Evolutionary conservation across 2,329 filamentous ascomycete species (phyloP).

Genomic region (Colletotrichum ledebouriae): DNA sequence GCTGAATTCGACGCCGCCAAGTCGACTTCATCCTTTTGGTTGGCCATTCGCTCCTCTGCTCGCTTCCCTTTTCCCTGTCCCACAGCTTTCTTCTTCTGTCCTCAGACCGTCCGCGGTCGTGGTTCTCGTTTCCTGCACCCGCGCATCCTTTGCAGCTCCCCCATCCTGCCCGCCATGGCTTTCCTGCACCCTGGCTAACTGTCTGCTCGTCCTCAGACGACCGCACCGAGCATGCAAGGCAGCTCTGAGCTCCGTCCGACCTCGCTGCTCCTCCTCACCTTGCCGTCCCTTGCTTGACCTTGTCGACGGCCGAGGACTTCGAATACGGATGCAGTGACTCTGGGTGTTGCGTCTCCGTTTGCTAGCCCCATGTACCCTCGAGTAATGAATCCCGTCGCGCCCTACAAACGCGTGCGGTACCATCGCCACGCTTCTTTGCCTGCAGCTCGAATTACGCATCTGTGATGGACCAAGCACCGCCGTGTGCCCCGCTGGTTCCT

Average conservation of each 20-base stretch:
- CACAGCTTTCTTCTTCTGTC: conserved; percentile 28
- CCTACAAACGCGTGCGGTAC: not conserved
- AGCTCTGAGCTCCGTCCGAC: conserved; percentile 26
- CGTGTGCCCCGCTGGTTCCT: conserved; percentile 24
- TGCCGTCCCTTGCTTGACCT: not conserved
- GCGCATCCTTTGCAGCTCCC: conserved; percentile 3
- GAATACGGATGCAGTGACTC: not conserved
- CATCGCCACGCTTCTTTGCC: not conserved
- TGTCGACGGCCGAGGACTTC: not conserved
- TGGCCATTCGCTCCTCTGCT: conserved; percentile 16
- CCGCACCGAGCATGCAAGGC: conserved; percentile 19
- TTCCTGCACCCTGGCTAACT: conserved; percentile 11
- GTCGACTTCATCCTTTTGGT: conserved; percentile 21
- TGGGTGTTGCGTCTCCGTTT: not conserved
- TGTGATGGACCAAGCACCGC: conserved; percentile 13
- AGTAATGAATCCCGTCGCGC: conserved; percentile 2
- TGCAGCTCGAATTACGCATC: conserved; percentile 21
- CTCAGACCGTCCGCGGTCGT: conserved; percentile 11
- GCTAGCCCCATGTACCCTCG: conserved; percentile 2
- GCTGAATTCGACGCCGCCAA: conserved; percentile 30
- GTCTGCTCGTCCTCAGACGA: conserved; percentile 5
- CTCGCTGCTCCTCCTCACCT: conserved; percentile 16
- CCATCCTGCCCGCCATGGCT: too few species aligned
- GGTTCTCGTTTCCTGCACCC: conserved; percentile 33
- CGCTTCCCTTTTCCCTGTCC: not conserved